Base-by-base conservation (phyloP, 371 early-diverging fungal species). In the Caulochytrium protostelioides region DNA sequence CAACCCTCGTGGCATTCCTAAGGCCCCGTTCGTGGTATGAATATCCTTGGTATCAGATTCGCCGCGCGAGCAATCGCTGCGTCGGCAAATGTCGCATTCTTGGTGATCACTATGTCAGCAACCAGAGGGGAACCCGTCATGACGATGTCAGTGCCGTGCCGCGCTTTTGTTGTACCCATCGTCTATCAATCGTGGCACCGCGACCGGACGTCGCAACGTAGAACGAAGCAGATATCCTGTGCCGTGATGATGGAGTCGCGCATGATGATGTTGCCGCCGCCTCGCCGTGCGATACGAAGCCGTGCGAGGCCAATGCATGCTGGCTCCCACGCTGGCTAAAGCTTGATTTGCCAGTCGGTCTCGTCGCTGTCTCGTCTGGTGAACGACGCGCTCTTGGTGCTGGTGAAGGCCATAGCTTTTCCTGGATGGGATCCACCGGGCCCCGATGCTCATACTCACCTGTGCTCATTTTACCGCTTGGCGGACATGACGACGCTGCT, bases 1-100 rank as follows among this genome's bases (percentile, higher is more conserved):
- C 16, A 91, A 91, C 48, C 83, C 91, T 15, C 62, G 89, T 33
- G 89, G 92, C 42, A 91, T 91, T 39, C 92, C 92, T 14, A 65
- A 66, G 47, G 84, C 89, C n/a, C 89, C 87, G 22, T 91, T 91
- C 60, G 77, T 91, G 41, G 91, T 78, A 65, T 36, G 61, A 38
- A n/a, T 22, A 13, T 10, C 30, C 8, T 28, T 17, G 2, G 25
- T 7, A 12, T 7, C 25, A 12, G 25, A 25, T 25, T 6, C 12
- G 6, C 6, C 15, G 6, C 15, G 9, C 15, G 18, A 6, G 6
- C 19, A 12, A 22, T 7, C 14, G 7, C 18, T 19, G 9, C 6
- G 8, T 34, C 22, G 13, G n/a, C 22, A 8, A 18, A 34, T 22
- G 8, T 34, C 6, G 15, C 15, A 8, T 34, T 6, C 14, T 34